Evolutionary conservation across 345 rosid species (phyloP).

Genomic region (Luvunga scandens): DNA sequence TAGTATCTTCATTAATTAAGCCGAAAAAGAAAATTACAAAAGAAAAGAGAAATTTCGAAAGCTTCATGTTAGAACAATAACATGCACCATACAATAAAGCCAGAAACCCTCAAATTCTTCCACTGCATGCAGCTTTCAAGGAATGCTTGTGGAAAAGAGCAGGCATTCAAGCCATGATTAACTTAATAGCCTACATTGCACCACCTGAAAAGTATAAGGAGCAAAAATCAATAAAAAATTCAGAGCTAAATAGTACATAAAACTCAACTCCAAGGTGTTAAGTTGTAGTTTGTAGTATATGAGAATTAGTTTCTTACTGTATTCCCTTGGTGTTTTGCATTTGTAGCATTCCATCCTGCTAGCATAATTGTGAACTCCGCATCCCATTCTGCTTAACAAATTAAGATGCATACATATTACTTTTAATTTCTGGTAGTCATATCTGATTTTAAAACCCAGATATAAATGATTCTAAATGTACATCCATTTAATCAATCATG

Average conservation of each 20-base stretch:
- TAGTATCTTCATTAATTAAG: constrained; percentile 3
- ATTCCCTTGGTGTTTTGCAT: constrained; percentile 80
- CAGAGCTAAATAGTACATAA: neutral
- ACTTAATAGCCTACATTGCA: constrained; percentile 18
- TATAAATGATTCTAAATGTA: neutral
- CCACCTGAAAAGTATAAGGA: constrained; percentile 32
- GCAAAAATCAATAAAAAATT: neutral
- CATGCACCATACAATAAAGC: constrained; percentile 20
- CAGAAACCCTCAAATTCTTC: constrained; percentile 7
- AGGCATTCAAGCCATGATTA: constrained; percentile 14
- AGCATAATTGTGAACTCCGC: constrained; percentile 90
- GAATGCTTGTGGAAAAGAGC: constrained; percentile 6
- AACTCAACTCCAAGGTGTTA: neutral
- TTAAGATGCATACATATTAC: neutral
- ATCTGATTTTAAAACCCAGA: neutral
- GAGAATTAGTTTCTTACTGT: constrained; percentile 29
- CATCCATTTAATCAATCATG: neutral
- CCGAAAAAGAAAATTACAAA: neutral
- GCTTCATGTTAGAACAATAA: constrained; percentile 16
- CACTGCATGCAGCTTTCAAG: constrained; percentile 16
- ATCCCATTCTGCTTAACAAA: constrained; percentile 37
- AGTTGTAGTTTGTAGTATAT: neutral
- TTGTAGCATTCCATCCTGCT: constrained; percentile 83
- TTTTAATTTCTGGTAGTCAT: neutral
- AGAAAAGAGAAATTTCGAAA: neutral